phyloP scores from a whole-genome alignment of 73 alveolate species.

The Stentor roeselii region DNA sequence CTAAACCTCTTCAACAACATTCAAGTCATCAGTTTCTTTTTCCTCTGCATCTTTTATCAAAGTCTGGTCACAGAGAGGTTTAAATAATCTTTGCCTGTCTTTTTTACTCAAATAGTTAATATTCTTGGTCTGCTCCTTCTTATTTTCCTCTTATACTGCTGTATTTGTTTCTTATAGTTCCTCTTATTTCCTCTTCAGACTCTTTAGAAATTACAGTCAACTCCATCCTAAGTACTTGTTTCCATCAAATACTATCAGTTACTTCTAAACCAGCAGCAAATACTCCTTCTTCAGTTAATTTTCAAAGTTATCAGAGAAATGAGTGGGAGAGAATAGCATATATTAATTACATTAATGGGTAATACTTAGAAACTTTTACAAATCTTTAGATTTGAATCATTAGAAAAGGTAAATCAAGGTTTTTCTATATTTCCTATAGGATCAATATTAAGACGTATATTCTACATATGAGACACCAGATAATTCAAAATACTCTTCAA shows the following conservation, averaged over 20 bases:
- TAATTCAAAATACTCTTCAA: no score
- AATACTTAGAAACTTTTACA: no score
- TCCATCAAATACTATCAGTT: constrained; percentile 50
- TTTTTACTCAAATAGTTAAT: constrained; percentile 26
- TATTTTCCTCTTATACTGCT: neutral
- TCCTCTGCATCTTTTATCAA: constrained; percentile 22
- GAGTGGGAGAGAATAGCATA: no score
- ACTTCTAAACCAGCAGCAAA: constrained; percentile 60
- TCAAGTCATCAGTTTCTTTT: constrained; percentile 38
- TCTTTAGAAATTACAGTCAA: constrained; percentile 5
- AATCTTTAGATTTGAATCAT: no score
- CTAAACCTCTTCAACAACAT: constrained; percentile 29
- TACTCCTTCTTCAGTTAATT: constrained; percentile 54
- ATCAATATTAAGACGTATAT: no score
- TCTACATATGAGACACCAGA: no score
- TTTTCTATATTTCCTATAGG: no score
- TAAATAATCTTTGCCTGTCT: constrained; percentile 31
- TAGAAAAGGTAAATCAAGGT: no score
- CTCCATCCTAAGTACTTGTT: constrained; percentile 21
- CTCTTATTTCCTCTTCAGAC: constrained; percentile 25
- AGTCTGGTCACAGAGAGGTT: constrained; percentile 21
- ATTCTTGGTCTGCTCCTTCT: constrained; percentile 33
- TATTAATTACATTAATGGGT: no score
- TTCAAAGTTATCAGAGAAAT: no score
- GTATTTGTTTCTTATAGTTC: neutral